Evolutionary conservation across 495 filamentous ascomycete species (phyloP).

Genomic region (Aspergillus ostianus): DNA sequence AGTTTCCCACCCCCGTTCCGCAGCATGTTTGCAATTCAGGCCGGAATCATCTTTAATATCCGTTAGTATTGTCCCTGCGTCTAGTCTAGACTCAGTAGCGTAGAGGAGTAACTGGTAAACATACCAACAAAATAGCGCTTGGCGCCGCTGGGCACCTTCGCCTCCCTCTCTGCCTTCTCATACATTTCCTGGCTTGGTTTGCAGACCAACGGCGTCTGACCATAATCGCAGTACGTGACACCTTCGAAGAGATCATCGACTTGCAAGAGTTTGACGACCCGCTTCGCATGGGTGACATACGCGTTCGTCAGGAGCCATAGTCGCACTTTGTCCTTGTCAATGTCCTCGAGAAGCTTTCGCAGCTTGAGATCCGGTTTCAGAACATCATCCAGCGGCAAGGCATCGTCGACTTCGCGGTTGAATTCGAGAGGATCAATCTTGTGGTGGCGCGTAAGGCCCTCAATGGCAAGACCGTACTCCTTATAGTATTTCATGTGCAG

Average conservation of each 20-base stretch:
- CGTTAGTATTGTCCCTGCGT: slow-evolving; percentile 7
- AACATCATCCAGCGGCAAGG: slow-evolving; percentile 80
- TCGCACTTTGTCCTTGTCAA: slow-evolving; percentile 77
- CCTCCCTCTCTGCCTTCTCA: slow-evolving; percentile 69
- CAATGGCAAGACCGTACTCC: slow-evolving; percentile 94
- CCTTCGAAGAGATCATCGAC: slow-evolving; percentile 91
- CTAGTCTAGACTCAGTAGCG: background rate
- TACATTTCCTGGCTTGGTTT: slow-evolving; percentile 87
- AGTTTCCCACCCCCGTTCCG: slow-evolving; percentile 74
- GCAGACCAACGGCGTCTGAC: slow-evolving; percentile 63
- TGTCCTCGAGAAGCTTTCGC: slow-evolving; percentile 70
- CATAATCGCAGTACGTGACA: slow-evolving; percentile 90
- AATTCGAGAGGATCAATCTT: slow-evolving; percentile 94
- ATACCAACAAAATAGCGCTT: slow-evolving; percentile 85
- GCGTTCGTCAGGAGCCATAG: slow-evolving; percentile 97
- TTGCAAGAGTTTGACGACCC: slow-evolving; percentile 77
- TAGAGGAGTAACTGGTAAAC: slow-evolving; percentile 23
- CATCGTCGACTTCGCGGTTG: slow-evolving; percentile 93
- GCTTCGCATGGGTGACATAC: slow-evolving; percentile 79
- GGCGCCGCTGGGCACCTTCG: slow-evolving; percentile 53
- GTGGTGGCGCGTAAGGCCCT: slow-evolving; percentile 89
- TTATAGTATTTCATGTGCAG: slow-evolving; percentile 91
- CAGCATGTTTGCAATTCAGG: slow-evolving; percentile 68
- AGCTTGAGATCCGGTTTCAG: slow-evolving; percentile 74
- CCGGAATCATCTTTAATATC: slow-evolving; percentile 70